phyloP scores from a whole-genome alignment of 1,284 basidiomycete species.

The Neotropicomus parvogracilis region DNA sequence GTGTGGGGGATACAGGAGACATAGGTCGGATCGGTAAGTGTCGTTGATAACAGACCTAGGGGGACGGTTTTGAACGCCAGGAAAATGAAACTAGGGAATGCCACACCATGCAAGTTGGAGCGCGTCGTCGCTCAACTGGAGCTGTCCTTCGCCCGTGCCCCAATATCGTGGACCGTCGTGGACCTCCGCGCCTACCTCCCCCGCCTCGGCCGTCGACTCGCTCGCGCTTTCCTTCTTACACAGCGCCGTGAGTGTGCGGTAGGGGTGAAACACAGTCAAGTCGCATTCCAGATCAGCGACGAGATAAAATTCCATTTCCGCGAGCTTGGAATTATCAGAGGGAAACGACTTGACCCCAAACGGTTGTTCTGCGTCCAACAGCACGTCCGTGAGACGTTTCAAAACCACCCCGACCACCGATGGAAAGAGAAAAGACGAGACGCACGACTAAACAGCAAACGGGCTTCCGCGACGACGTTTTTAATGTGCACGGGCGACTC shows the following conservation, averaged over 20 bases:
- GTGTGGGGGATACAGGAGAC: slow-evolving; percentile 90
- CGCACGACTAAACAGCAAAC: slow-evolving; percentile 74
- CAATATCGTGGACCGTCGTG: slow-evolving; percentile 66
- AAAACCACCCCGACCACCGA: too few relatives aligned
- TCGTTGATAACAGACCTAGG: slow-evolving; percentile 94
- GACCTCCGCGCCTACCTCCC: slow-evolving; percentile 57
- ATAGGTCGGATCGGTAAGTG: slow-evolving; percentile 87
- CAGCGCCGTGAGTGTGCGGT: slow-evolving; percentile 79
- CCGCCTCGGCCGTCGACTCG: slow-evolving; percentile 53
- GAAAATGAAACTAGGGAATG: background rate
- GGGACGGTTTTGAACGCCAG: background rate
- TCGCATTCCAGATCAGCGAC: slow-evolving; percentile 96
- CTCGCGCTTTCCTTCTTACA: slow-evolving; percentile 51
- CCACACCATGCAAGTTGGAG: slow-evolving; percentile 58
- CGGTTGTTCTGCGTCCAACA: slow-evolving; percentile 44
- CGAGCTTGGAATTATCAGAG: slow-evolving; percentile 85
- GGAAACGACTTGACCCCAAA: slow-evolving; percentile 76
- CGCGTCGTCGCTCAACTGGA: slow-evolving; percentile 1
- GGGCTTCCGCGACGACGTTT: slow-evolving; percentile 82
- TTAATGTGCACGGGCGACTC: slow-evolving; percentile 96
- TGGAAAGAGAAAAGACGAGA: slow-evolving; percentile 11
- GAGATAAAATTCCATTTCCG: slow-evolving; percentile 99
- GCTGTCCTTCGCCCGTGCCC: slow-evolving; percentile 67
- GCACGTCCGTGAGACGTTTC: background rate
- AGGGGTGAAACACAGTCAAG: slow-evolving; percentile 90